phyloP scores from a whole-genome alignment of 148 eudicot genomes.

The Pharnaceum exiguum region DNA sequence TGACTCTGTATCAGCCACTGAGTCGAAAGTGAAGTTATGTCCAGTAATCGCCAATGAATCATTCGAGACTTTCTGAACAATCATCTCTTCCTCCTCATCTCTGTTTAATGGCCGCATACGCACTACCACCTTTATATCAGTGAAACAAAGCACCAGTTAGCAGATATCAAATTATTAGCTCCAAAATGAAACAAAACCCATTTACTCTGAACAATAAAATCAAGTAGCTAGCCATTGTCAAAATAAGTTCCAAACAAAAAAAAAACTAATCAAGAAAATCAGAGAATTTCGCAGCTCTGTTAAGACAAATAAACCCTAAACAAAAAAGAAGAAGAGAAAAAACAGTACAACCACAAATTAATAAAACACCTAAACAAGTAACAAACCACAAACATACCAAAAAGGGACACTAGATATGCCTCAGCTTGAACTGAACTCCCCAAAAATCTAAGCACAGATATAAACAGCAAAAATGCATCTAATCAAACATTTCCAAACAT shows the following conservation, averaged over 20 bases:
- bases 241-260: too few species aligned
- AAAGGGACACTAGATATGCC: too few species aligned
- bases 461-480: too few species aligned
- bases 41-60: conserved; percentile 72
- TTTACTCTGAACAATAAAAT: not conserved
- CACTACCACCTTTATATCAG: conserved; percentile 57
- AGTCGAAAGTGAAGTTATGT: conserved; percentile 82
- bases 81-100: conserved; percentile 69
- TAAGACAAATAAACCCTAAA: not conserved
- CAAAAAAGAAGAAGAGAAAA: not conserved
- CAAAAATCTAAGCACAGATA: too few species aligned
- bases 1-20: conserved; percentile 70
- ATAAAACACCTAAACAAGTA: not conserved
- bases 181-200: not conserved
- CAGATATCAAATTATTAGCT: not conserved
- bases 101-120: conserved; percentile 79
- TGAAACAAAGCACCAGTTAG: conserved; percentile 7
- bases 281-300: too few species aligned
- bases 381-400: too few species aligned
- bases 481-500: too few species aligned
- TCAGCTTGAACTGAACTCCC: too few species aligned
- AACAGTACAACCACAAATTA: not conserved
- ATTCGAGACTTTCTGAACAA: conserved; percentile 62
- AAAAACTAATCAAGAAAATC: too few species aligned
- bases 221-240: too few species aligned